Evolutionary conservation across 1,284 basidiomycete genomes (phyloP).

Genomic region (Rhodotorula mucilaginosa): DNA sequence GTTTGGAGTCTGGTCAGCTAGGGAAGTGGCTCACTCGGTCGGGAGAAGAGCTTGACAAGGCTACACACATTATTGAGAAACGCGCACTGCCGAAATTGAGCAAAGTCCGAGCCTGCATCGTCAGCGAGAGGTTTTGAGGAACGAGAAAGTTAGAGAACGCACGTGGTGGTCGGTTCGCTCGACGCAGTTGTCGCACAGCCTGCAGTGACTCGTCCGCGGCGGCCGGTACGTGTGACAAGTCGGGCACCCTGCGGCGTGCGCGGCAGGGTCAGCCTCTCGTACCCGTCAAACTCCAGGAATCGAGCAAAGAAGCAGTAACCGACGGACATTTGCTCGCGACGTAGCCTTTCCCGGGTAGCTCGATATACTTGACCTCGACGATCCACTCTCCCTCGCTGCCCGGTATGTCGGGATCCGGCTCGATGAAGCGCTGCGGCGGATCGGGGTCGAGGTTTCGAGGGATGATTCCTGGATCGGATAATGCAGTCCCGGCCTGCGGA

Average conservation of each 20-base stretch:
- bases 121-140: background rate
- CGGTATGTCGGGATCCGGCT: slow-evolving; percentile 59
- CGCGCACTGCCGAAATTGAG: slow-evolving; percentile 69
- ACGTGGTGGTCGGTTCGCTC: slow-evolving; percentile 56
- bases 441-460: slow-evolving; percentile 79
- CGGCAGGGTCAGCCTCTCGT: slow-evolving; percentile 7
- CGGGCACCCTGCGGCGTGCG: slow-evolving; percentile 64
- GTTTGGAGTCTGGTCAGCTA: background rate
- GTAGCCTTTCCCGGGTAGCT: slow-evolving; percentile 61
- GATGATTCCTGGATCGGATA: slow-evolving; percentile 83
- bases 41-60: background rate
- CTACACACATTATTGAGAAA: slow-evolving; percentile 73
- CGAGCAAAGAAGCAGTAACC: too few species aligned
- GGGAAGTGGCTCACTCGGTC: too few species aligned
- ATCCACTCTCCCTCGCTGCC: slow-evolving; percentile 17
- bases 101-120: background rate
- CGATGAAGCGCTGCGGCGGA: slow-evolving; percentile 68
- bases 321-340: slow-evolving; percentile 59
- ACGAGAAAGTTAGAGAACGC: slow-evolving; percentile 1
- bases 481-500: slow-evolving; percentile 53
- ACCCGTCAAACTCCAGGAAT: too few species aligned
- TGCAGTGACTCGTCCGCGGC: slow-evolving; percentile 86
- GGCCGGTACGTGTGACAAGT: slow-evolving; percentile 83
- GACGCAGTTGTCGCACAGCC: slow-evolving; percentile 93
- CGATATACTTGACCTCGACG: slow-evolving; percentile 74